These are phyloP conservation scores for Tetraselmis striata DNA, from an alignment of 139 green algal genomes.

Conservation along the genomic window DNA sequence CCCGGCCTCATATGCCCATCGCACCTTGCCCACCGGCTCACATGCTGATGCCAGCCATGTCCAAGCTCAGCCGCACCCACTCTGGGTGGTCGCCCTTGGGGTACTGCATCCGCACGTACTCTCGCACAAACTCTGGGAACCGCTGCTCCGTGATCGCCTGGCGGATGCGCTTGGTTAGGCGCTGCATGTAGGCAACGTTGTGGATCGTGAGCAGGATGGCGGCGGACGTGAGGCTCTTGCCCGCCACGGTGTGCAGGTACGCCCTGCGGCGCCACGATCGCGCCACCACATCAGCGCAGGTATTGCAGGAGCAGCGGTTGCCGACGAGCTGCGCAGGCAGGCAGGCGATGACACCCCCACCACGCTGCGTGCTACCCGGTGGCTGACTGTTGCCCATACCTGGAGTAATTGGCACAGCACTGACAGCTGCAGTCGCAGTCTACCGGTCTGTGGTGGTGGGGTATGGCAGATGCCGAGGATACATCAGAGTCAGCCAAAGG, in stretches of 20 bases:
- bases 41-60: slow-evolving; percentile 23
- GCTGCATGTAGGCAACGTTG: slow-evolving; percentile 87
- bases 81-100: slow-evolving; percentile 35
- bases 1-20: too few relatives aligned
- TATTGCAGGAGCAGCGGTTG: slow-evolving; percentile 64
- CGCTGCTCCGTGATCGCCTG: slow-evolving; percentile 48
- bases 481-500: too few relatives aligned
- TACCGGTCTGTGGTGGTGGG: too few relatives aligned
- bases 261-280: too few relatives aligned
- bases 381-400: not conserved
- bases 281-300: too few relatives aligned
- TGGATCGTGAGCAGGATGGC: slow-evolving; percentile 75
- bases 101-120: slow-evolving; percentile 61
- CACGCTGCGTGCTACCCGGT: not conserved
- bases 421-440: not conserved
- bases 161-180: slow-evolving; percentile 47
- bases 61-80: slow-evolving; percentile 34
- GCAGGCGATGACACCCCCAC: not conserved
- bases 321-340: slow-evolving; percentile 70
- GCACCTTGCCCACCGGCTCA: too few relatives aligned
- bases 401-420: not conserved
- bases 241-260: slow-evolving; percentile 76
- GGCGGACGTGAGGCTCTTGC: slow-evolving; percentile 55
- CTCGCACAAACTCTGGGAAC: slow-evolving; percentile 62
- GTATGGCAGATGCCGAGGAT: too few relatives aligned